Evolutionary conservation across 2,329 filamentous ascomycete genomes (phyloP).

Genomic region (Fusarium haematococcum): DNA sequence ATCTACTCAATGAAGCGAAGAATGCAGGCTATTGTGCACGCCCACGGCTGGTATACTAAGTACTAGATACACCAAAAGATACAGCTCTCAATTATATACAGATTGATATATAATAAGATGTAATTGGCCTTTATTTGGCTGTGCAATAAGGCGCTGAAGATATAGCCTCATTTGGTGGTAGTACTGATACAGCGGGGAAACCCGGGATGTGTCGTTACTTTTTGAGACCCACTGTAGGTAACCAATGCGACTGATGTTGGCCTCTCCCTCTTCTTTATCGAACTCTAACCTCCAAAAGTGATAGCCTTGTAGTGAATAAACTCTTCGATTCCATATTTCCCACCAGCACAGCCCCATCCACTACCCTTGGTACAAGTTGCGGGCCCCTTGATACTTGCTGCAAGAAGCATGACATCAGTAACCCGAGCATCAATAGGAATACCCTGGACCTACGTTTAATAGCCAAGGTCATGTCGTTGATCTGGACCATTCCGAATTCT

Average conservation of each 20-base stretch:
- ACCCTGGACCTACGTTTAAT: neutral
- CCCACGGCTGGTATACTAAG: too few relatives aligned
- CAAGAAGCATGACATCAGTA: neutral
- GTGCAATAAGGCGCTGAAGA: too few relatives aligned
- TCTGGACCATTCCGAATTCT: neutral
- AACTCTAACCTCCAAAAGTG: neutral
- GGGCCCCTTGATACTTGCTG: neutral
- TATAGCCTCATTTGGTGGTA: too few relatives aligned
- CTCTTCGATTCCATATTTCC: neutral
- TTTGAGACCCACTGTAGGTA: too few relatives aligned
- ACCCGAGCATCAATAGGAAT: neutral
- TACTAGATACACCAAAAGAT: too few relatives aligned
- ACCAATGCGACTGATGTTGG: neutral
- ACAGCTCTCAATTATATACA: too few relatives aligned
- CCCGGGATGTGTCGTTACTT: too few relatives aligned
- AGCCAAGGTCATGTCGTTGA: neutral
- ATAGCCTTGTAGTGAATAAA: neutral
- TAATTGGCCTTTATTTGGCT: too few relatives aligned
- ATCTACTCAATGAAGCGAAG: too few relatives aligned
- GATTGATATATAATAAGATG: too few relatives aligned
- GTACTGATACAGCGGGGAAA: too few relatives aligned
- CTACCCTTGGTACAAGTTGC: neutral
- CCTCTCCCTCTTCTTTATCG: neutral
- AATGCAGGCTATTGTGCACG: too few relatives aligned
- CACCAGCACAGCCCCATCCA: neutral